Conservation (phyloP, 2,329 filamentous ascomycete species). For the Gremmenia infestans region DNA sequence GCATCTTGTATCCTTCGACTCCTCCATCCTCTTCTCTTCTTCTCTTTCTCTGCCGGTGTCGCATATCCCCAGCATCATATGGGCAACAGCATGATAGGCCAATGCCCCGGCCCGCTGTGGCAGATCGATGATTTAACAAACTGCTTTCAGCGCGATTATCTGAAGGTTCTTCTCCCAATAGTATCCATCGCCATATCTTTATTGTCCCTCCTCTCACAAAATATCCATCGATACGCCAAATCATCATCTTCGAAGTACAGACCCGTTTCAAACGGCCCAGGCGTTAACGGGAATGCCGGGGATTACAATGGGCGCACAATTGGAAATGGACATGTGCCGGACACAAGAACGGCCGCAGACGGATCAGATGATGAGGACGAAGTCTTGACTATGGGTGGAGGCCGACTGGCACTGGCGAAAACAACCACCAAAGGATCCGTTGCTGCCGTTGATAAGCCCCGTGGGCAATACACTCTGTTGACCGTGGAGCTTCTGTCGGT, state of each 20-base stretch:
- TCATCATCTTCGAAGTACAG: conserved; percentile 55
- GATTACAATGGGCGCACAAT: conserved; percentile 18
- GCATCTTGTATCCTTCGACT: no score
- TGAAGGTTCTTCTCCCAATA: conserved; percentile 76
- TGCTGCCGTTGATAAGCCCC: conserved; percentile 70
- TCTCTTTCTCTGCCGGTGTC: no score
- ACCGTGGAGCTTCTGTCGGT: conserved; percentile 72
- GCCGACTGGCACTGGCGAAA: conserved; percentile 53
- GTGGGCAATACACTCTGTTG: conserved; percentile 65
- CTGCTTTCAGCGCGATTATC: conserved; percentile 62
- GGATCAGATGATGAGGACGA: conserved; percentile 57
- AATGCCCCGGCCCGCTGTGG: conserved; percentile 39
- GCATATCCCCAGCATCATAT: no score
- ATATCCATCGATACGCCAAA: conserved; percentile 47
- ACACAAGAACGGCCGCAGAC: conserved; percentile 34
- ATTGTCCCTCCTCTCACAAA: conserved; percentile 56
- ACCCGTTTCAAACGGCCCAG: conserved; percentile 41
- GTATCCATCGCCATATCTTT: conserved; percentile 66
- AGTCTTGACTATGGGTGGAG: conserved; percentile 50
- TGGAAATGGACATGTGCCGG: conserved; percentile 31
- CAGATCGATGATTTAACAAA: conserved; percentile 57
- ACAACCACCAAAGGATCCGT: conserved; percentile 58
- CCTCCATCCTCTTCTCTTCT: no score
- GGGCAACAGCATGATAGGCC: no score
- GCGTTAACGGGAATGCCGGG: conserved; percentile 35